Conservation (phyloP, 495 filamentous ascomycete species). For the Jackrogersella minutella region DNA sequence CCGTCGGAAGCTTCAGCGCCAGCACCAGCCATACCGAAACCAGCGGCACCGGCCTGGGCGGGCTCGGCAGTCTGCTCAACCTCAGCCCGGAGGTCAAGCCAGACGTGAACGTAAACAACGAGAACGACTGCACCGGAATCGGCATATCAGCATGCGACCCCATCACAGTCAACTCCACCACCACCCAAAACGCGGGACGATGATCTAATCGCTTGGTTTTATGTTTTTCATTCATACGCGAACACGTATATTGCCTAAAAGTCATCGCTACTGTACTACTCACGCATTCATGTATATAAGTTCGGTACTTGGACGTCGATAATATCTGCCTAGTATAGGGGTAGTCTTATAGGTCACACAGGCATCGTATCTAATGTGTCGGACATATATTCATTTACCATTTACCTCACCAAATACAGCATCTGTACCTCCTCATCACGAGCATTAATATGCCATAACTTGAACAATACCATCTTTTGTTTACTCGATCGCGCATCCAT, state of each 20-base stretch:
- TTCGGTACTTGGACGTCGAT: too few species aligned
- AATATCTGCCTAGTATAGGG: too few species aligned
- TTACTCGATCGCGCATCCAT: too few species aligned
- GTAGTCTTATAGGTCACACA: too few species aligned
- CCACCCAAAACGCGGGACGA: background rate
- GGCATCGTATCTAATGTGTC: too few species aligned
- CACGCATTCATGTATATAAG: too few species aligned
- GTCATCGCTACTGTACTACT: too few species aligned
- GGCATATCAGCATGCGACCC: constrained; percentile 45
- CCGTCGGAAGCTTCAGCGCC: background rate
- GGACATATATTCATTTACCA: constrained; percentile 2
- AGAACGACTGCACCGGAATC: constrained; percentile 34
- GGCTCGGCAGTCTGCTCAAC: constrained; percentile 23
- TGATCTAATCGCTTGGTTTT: background rate
- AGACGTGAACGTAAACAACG: constrained; percentile 17
- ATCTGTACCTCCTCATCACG: too few species aligned
- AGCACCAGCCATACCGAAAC: background rate
- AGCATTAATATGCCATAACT: too few species aligned
- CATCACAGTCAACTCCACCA: constrained; percentile 34
- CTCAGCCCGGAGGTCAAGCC: constrained; percentile 15
- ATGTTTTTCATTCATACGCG: too few species aligned
- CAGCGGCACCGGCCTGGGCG: constrained; percentile 7
- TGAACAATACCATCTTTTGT: too few species aligned
- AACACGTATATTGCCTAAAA: too few species aligned
- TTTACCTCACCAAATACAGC: background rate